Evolutionary conservation across 2,329 filamentous ascomycete species (phyloP).

Genomic region (Beauveria bassiana): DNA sequence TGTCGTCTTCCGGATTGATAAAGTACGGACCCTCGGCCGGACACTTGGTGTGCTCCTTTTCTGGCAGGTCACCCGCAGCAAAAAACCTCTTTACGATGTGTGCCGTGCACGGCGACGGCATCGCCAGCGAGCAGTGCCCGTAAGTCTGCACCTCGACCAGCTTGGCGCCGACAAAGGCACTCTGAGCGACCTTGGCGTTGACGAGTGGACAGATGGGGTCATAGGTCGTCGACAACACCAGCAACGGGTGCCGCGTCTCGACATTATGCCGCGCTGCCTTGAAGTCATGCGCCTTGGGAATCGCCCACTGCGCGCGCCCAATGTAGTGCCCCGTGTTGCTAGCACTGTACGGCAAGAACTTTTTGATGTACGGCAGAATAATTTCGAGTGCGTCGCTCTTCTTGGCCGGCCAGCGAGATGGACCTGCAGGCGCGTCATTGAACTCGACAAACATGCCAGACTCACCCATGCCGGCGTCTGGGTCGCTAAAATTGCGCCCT

Average conservation of each 20-base stretch:
- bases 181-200: slow-evolving; percentile 29
- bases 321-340: slow-evolving; percentile 23
- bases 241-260: slow-evolving; percentile 23
- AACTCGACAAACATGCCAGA: slow-evolving; percentile 19
- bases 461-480: slow-evolving; percentile 14
- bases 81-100: slow-evolving; percentile 30
- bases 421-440: slow-evolving; percentile 21
- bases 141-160: slow-evolving; percentile 36
- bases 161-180: slow-evolving; percentile 28
- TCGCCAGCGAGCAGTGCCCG: slow-evolving; percentile 33
- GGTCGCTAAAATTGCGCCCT: slow-evolving; percentile 10
- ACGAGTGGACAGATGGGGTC: slow-evolving; percentile 45
- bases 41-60: slow-evolving; percentile 25
- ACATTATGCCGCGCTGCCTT: slow-evolving; percentile 23
- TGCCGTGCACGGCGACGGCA: slow-evolving; percentile 29
- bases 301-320: slow-evolving; percentile 23
- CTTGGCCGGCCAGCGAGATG: slow-evolving; percentile 22
- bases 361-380: slow-evolving; percentile 25
- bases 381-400: slow-evolving; percentile 23
- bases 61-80: slow-evolving; percentile 30
- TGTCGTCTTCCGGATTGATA: slow-evolving; percentile 19
- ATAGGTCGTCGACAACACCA: slow-evolving; percentile 25
- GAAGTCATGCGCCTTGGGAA: slow-evolving; percentile 23
- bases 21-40: slow-evolving; percentile 33
- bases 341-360: slow-evolving; percentile 21